phyloP scores from a whole-genome alignment of 169 alveolate species.

The Plasmodium billcollinsi region DNA sequence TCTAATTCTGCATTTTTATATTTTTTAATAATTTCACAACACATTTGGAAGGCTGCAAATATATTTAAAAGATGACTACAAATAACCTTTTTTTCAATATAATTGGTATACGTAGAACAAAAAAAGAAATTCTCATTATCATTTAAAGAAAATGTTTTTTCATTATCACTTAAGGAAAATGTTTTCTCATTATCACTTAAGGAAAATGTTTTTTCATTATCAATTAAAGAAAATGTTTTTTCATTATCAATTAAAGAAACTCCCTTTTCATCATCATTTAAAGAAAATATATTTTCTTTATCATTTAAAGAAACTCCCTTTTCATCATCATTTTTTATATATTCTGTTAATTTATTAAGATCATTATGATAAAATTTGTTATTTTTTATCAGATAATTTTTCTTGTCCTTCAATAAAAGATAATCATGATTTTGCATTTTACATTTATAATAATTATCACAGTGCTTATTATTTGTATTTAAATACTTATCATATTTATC shows the following conservation, averaged over 20 bases:
- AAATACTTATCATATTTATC: no score
- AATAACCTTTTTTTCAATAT: conserved; percentile 55
- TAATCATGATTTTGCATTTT: no score
- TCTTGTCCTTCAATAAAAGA: no score
- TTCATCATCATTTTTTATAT: not conserved
- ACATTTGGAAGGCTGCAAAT: conserved; percentile 31
- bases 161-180: not conserved
- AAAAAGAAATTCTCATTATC: conserved; percentile 31
- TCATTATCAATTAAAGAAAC: conserved; percentile 8
- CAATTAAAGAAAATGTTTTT: no score
- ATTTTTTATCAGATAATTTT: no score
- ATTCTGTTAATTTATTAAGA: not conserved
- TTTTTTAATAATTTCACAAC: conserved; percentile 2
- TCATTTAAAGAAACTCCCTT: no score
- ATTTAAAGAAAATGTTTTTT: not conserved
- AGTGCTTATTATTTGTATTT: no score
- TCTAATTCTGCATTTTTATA: conserved; percentile 49
- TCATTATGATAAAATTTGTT: no score
- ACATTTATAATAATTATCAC: no score
- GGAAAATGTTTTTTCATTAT: no score
- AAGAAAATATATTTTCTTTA: not conserved
- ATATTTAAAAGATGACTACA: conserved; percentile 67
- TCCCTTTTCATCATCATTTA: not conserved
- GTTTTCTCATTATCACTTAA: no score
- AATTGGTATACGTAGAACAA: conserved; percentile 63